Evolutionary conservation across 768 basidiomycete genomes (phyloP).

Genomic region (Lyophyllum atratum): DNA sequence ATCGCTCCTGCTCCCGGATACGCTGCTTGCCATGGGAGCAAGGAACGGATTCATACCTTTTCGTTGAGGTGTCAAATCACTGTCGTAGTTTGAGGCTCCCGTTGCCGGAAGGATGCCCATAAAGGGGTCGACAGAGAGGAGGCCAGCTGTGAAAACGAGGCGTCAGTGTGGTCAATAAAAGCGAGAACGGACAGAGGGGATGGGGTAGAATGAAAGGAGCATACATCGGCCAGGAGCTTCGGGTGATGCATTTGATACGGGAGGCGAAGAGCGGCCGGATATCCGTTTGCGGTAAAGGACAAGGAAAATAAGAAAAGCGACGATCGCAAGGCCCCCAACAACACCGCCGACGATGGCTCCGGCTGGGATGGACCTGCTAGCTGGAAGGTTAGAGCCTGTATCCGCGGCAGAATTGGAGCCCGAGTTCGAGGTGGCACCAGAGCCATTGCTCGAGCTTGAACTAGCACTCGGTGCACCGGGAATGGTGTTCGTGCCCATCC

Average conservation of each 20-base stretch:
- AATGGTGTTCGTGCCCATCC: too few species aligned
- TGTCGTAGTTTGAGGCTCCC: neutral
- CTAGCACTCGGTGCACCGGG: too few species aligned
- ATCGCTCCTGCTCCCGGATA: neutral
- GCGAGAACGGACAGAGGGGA: neutral
- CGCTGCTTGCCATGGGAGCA: too few species aligned
- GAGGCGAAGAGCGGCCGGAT: neutral
- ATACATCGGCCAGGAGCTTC: neutral
- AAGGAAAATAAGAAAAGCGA: neutral
- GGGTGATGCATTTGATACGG: neutral
- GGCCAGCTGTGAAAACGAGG: neutral
- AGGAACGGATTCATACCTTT: too few species aligned
- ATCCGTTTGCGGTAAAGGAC: neutral
- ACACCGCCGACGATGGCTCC: slow-evolving; percentile 14
- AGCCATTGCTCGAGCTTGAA: neutral
- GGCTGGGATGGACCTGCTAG: slow-evolving; percentile 2
- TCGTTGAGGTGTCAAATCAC: neutral
- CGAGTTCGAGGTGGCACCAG: neutral
- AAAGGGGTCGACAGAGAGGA: slow-evolving; percentile 1
- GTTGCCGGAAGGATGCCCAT: neutral
- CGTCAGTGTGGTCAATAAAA: too few species aligned
- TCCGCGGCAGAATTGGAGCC: neutral
- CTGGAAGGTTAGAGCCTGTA: neutral
- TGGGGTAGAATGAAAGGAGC: neutral
- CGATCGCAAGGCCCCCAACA: slow-evolving; percentile 1